Conservation (phyloP, 371 early-diverging fungal species). For the Rhizopus sp. region DNA sequence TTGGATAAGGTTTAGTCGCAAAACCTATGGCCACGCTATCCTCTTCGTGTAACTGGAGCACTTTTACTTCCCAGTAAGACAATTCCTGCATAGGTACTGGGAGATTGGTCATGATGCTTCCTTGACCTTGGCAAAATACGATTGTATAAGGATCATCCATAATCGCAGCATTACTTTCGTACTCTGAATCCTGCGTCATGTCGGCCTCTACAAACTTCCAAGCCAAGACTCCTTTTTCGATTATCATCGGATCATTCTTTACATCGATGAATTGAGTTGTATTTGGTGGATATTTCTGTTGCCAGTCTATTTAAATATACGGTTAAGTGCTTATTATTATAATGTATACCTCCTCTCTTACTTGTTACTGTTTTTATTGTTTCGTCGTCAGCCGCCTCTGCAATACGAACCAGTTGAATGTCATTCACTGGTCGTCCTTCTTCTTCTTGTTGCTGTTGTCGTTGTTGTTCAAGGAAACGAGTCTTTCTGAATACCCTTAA, state of each 20-base stretch:
- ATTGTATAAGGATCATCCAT: constrained; percentile 72
- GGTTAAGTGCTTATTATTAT: not conserved
- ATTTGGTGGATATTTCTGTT: constrained; percentile 35
- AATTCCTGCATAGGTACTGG: constrained; percentile 72
- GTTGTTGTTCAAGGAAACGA: not conserved
- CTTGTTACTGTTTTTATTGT: not conserved
- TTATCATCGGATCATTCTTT: constrained; percentile 22
- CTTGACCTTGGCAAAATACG: constrained; percentile 68
- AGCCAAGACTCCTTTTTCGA: constrained; percentile 37
- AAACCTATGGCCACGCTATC: constrained; percentile 56
- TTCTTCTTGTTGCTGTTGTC: not conserved
- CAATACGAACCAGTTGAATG: not conserved
- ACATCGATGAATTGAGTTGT: constrained; percentile 31
- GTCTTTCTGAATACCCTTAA: not conserved
- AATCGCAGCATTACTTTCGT: constrained; percentile 62
- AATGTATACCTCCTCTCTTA: not conserved
- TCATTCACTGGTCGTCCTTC: not conserved
- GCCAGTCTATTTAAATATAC: constrained; percentile 31
- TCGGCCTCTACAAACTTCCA: constrained; percentile 41
- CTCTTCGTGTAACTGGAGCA: constrained; percentile 45
- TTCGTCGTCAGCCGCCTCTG: not conserved
- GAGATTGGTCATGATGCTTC: constrained; percentile 72
- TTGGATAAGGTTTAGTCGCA: constrained; percentile 66
- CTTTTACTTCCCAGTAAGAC: constrained; percentile 71
- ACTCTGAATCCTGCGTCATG: constrained; percentile 30